These are phyloP conservation scores for Francoa sonchifolia DNA, from an alignment of 441 rosid genomes.

Conservation along the genomic window DNA sequence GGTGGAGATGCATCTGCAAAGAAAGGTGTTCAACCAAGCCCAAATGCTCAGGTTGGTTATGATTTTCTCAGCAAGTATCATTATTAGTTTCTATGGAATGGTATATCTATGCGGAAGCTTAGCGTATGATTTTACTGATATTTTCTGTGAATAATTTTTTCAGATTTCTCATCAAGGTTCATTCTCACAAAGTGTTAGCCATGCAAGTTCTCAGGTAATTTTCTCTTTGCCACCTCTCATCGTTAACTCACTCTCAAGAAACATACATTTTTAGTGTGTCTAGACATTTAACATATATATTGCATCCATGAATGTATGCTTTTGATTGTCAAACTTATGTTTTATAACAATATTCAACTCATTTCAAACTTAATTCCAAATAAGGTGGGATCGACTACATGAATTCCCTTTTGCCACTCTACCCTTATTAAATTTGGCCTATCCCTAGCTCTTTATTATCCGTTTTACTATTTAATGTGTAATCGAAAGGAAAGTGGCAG, in stretches of 20 bases:
- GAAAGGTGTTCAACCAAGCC: slow-evolving; percentile 43
- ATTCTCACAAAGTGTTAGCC: slow-evolving; percentile 44
- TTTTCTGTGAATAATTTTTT: slow-evolving; percentile 10
- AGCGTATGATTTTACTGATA: slow-evolving; percentile 1
- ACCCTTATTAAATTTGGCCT: too few relatives aligned
- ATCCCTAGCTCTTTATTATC: too few relatives aligned
- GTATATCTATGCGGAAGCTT: not conserved
- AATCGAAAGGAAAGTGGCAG: too few relatives aligned
- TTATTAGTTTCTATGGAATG: not conserved
- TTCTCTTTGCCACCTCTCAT: slow-evolving; percentile 17
- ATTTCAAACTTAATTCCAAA: too few relatives aligned
- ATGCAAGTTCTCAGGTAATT: slow-evolving; percentile 72
- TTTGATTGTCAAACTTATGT: too few relatives aligned
- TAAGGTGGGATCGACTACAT: too few relatives aligned
- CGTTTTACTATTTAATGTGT: too few relatives aligned
- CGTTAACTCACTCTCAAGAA: slow-evolving; percentile 9
- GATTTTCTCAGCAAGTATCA: not conserved
- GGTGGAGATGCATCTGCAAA: slow-evolving; percentile 57
- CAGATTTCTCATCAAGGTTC: slow-evolving; percentile 69
- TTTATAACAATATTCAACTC: too few relatives aligned
- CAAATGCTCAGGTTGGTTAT: slow-evolving; percentile 46
- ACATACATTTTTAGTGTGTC: not conserved
- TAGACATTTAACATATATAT: too few relatives aligned
- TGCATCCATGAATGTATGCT: too few relatives aligned
- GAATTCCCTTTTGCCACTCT: too few relatives aligned